Evolutionary conservation across 2,329 filamentous ascomycete genomes (phyloP).

Genomic region (Coniochaeta prunicola): DNA sequence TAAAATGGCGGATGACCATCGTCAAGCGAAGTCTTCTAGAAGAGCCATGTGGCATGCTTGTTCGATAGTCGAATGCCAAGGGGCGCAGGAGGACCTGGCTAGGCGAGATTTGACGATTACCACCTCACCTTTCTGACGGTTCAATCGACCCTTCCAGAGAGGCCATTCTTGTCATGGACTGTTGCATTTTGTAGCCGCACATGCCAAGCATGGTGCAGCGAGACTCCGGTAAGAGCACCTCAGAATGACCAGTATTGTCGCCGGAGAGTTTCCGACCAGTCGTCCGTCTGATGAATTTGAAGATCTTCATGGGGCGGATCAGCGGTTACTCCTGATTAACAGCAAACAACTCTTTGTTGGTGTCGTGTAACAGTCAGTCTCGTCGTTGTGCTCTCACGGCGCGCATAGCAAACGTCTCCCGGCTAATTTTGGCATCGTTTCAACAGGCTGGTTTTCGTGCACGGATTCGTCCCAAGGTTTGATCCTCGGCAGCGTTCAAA

Average conservation of each 20-base stretch:
- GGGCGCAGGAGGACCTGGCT: not conserved
- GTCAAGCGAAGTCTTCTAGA: not conserved
- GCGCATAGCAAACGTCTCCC: conserved; percentile 9
- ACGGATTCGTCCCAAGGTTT: not conserved
- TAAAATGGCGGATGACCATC: not conserved
- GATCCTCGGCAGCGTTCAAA: conserved; percentile 7
- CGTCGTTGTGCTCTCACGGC: not conserved
- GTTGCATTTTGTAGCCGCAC: not conserved
- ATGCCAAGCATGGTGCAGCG: not conserved
- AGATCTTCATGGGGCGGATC: not conserved
- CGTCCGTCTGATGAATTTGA: not conserved
- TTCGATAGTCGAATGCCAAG: not conserved
- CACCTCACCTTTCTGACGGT: not conserved
- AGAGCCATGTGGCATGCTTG: not conserved
- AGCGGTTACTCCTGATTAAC: not conserved
- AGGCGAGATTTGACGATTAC: not conserved
- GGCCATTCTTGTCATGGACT: not conserved
- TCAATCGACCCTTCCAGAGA: not conserved
- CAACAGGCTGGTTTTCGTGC: conserved; percentile 1
- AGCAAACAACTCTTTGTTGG: not conserved
- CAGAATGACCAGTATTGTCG: not conserved
- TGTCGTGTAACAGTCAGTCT: not conserved
- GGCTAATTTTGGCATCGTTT: conserved; percentile 14
- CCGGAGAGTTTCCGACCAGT: not conserved
- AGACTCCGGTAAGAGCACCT: not conserved